These are phyloP conservation scores for Venturiaceae sp. DNA, from an alignment of 2,329 filamentous ascomycete genomes.

Conservation along the genomic window DNA sequence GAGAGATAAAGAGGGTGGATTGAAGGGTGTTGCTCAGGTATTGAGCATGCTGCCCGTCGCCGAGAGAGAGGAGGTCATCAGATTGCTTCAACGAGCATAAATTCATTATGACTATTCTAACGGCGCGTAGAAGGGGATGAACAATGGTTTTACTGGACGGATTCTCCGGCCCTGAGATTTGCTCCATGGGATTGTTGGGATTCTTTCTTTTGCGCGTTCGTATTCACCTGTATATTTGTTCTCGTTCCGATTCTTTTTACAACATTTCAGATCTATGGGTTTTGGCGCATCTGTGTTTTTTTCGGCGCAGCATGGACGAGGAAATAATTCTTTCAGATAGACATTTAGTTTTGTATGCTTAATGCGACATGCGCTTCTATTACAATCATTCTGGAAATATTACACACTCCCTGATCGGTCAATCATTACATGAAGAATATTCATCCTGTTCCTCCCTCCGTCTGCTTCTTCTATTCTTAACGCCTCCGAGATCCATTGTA, in stretches of 20 bases:
- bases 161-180: conserved; percentile 1
- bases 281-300: background rate
- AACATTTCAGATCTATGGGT: background rate
- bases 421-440: no score
- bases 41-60: conserved; percentile 77
- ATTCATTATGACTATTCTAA: background rate
- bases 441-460: no score
- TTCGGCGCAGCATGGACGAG: background rate
- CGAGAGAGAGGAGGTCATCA: conserved; percentile 75
- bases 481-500: no score
- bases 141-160: background rate
- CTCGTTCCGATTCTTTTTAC: background rate
- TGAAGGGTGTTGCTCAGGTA: conserved; percentile 81
- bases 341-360: no score
- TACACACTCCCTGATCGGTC: no score
- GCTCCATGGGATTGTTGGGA: background rate
- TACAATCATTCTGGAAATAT: no score
- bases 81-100: conserved; percentile 1
- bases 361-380: no score
- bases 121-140: background rate
- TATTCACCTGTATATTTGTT: background rate
- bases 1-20: conserved; percentile 56
- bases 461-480: no score
- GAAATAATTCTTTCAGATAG: conserved; percentile 1
- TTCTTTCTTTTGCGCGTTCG: background rate